phyloP scores from a whole-genome alignment of 352 stramenopile genomes.

The Phytophthora idaei region DNA sequence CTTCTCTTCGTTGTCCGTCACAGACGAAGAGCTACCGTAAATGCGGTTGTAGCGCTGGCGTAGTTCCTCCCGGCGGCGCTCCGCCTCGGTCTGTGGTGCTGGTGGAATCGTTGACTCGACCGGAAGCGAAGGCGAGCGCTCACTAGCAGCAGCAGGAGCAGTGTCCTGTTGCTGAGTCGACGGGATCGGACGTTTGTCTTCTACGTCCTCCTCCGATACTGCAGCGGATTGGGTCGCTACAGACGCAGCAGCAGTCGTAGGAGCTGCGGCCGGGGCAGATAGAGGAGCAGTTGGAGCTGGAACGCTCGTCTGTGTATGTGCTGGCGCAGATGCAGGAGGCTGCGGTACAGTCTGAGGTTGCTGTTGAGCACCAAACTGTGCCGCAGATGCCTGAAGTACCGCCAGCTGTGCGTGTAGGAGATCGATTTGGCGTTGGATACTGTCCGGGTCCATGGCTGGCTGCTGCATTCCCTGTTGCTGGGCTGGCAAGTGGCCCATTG shows the following conservation, averaged over 20 bases:
- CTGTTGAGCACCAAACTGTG: constrained; percentile 25
- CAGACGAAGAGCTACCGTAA: constrained; percentile 38
- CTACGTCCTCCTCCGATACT: constrained; percentile 31
- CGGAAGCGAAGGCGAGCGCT: constrained; percentile 24
- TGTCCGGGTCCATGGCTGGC: constrained; percentile 46
- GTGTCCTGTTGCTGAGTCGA: constrained; percentile 15
- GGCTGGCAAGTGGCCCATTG: constrained; percentile 21
- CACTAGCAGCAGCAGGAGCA: constrained; percentile 5
- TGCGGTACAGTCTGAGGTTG: constrained; percentile 16
- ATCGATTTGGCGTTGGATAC: constrained; percentile 61
- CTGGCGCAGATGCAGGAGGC: constrained; percentile 3
- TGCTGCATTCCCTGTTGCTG: constrained; percentile 36
- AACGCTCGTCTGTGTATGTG: no score
- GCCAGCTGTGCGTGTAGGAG: constrained; percentile 55
- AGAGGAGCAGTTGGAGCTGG: constrained; percentile 11
- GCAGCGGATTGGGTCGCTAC: not conserved
- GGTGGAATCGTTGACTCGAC: constrained; percentile 46
- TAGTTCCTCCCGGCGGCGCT: constrained; percentile 59
- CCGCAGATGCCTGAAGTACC: constrained; percentile 47
- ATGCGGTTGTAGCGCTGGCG: constrained; percentile 63
- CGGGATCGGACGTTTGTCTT: constrained; percentile 48
- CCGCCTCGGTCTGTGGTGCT: constrained; percentile 47
- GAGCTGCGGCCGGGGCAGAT: constrained; percentile 6
- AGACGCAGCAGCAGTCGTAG: constrained; percentile 6
- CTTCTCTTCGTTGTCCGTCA: constrained; percentile 39